These are phyloP conservation scores for Stramenopiles sp. DNA, from an alignment of 352 stramenopile species.

Conservation along the genomic window DNA sequence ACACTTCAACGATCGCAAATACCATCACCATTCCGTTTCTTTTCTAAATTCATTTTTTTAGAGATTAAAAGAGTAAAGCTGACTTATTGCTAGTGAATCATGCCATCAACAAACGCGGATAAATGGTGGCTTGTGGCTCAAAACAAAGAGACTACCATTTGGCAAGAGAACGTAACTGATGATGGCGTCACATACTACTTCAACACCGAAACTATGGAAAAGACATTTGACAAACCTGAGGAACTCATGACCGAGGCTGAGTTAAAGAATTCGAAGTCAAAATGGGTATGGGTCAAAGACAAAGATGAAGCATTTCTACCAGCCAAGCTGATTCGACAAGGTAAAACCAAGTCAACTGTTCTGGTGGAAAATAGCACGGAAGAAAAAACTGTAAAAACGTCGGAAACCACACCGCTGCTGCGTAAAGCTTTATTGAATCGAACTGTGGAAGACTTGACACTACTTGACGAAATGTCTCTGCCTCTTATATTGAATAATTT, in stretches of 20 bases:
- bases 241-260: neutral
- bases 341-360: neutral
- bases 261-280: neutral
- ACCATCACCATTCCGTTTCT: too few species aligned
- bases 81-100: too few species aligned
- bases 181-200: neutral
- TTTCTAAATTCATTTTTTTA: too few species aligned
- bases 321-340: neutral
- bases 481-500: constrained; percentile 61
- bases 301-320: neutral
- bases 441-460: neutral
- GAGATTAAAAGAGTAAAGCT: too few species aligned
- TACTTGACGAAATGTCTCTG: neutral
- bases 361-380: neutral
- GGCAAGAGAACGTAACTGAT: neutral
- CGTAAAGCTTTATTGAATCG: neutral
- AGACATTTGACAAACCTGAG: neutral
- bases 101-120: too few species aligned
- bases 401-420: neutral
- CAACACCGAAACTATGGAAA: neutral
- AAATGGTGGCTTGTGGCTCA: neutral
- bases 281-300: neutral
- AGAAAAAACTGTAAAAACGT: neutral
- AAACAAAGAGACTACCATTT: neutral
- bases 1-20: too few species aligned